Percentiles rank a stretch among this genome's conserved stretches.
These are phyloP conservation scores for Hypsizygus marmoreus DNA, from an alignment of 768 basidiomycete species.

Conservation along the genomic window DNA sequence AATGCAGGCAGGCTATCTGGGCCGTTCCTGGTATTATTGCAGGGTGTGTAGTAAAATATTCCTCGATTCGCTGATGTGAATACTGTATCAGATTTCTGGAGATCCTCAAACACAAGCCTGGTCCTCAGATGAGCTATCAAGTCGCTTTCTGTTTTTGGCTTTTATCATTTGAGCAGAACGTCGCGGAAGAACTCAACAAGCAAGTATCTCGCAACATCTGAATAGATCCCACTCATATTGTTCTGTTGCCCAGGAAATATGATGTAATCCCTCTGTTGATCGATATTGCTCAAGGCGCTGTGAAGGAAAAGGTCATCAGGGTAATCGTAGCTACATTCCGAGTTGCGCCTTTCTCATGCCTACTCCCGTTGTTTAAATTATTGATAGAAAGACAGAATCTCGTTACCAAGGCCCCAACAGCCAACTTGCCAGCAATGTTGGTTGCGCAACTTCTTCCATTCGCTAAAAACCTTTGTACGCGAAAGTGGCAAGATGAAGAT, in stretches of 20 bases:
- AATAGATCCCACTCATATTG: background rate
- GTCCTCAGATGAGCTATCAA: constrained; percentile 96
- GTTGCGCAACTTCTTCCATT: constrained; percentile 86
- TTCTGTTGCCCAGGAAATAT: constrained; percentile 61
- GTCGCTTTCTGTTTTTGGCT: constrained; percentile 93
- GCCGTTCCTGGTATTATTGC: constrained; percentile 62
- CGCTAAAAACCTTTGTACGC: constrained; percentile 74
- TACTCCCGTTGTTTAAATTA: constrained; percentile 13
- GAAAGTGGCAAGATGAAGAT: constrained; percentile 97
- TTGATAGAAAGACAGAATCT: constrained; percentile 64
- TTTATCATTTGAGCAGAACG: constrained; percentile 83
- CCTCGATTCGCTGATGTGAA: background rate
- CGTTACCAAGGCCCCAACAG: constrained; percentile 80
- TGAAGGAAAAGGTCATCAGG: constrained; percentile 96
- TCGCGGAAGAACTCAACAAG: constrained; percentile 89
- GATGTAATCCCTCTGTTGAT: constrained; percentile 86
- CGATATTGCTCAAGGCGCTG: constrained; percentile 82
- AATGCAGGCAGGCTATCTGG: constrained; percentile 84
- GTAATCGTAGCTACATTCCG: constrained; percentile 91
- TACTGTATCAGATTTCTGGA: constrained; percentile 66
- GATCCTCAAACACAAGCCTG: constrained; percentile 76
- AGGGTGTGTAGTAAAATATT: constrained; percentile 48
- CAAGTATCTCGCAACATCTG: constrained; percentile 33
- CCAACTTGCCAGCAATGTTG: constrained; percentile 93
- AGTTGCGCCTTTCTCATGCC: constrained; percentile 37